phyloP scores from a whole-genome alignment of 306 rosid species.

The Prinsepia uniflora region DNA sequence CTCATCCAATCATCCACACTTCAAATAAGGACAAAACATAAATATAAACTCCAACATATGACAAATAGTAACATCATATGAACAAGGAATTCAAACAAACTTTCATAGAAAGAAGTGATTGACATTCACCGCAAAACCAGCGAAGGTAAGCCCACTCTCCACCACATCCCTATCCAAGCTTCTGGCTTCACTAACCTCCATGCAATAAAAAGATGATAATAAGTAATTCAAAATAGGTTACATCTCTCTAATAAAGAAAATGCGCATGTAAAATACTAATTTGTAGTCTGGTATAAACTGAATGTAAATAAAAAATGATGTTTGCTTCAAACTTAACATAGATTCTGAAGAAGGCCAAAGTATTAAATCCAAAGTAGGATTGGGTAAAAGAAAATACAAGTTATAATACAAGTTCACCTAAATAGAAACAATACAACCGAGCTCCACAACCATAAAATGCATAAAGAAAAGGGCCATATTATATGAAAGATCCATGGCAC shows the following conservation, averaged over 20 bases:
- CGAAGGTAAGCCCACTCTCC: constrained; percentile 80
- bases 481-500: neutral
- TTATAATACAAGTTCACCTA: too few relatives aligned
- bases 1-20: neutral
- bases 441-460: neutral
- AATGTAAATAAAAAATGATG: neutral
- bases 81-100: too few relatives aligned
- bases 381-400: neutral
- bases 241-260: neutral
- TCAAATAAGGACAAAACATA: neutral
- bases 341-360: neutral
- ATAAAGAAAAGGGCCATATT: neutral
- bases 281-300: neutral
- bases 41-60: neutral
- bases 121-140: constrained; percentile 87
- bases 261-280: neutral
- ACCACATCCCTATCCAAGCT: constrained; percentile 94
- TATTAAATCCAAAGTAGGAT: neutral
- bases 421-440: too few relatives aligned
- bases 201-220: constrained; percentile 24
- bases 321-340: neutral
- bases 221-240: neutral
- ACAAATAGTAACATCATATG: too few relatives aligned
- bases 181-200: constrained; percentile 99
- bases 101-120: neutral